phyloP scores from a whole-genome alignment of 768 basidiomycete genomes.

The Boletus patriciae region DNA sequence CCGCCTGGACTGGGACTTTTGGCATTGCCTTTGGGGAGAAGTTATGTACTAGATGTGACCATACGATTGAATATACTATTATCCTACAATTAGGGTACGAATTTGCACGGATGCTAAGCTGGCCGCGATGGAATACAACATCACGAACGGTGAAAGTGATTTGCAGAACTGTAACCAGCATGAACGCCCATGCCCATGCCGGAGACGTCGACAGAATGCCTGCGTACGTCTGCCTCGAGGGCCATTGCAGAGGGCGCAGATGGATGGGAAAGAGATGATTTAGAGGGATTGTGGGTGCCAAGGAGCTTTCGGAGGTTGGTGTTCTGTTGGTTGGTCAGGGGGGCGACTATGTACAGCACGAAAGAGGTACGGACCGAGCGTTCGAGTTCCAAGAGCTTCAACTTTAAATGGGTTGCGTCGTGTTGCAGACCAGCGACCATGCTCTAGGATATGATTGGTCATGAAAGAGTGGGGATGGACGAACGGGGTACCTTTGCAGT shows the following conservation, averaged over 20 bases:
- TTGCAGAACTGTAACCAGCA: constrained; percentile 2
- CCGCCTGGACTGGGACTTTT: not conserved
- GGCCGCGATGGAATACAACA: not conserved
- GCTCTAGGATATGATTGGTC: constrained; percentile 42
- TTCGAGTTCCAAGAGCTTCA: constrained; percentile 68
- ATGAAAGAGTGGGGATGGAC: not conserved
- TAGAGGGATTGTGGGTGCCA: constrained; percentile 24
- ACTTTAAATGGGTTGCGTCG: constrained; percentile 56
- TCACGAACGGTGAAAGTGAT: constrained; percentile 12
- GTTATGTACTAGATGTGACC: constrained; percentile 9
- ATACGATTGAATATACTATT: constrained; percentile 13
- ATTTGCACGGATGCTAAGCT: not conserved
- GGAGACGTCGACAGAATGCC: constrained; percentile 34
- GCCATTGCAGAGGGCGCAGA: constrained; percentile 28
- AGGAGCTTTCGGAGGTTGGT: constrained; percentile 35
- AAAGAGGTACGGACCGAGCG: constrained; percentile 48
- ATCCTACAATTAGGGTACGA: constrained; percentile 22
- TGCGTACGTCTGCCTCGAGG: constrained; percentile 35
- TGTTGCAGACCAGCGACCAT: constrained; percentile 73
- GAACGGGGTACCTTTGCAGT: constrained; percentile 61
- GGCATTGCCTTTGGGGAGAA: not conserved
- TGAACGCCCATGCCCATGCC: constrained; percentile 34
- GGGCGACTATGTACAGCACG: not conserved
- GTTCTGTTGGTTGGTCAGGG: constrained; percentile 19
- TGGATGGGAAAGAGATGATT: constrained; percentile 20